Evolutionary conservation across 179 eudicot species (phyloP).

Genomic region (Kewa caespitosa): DNA sequence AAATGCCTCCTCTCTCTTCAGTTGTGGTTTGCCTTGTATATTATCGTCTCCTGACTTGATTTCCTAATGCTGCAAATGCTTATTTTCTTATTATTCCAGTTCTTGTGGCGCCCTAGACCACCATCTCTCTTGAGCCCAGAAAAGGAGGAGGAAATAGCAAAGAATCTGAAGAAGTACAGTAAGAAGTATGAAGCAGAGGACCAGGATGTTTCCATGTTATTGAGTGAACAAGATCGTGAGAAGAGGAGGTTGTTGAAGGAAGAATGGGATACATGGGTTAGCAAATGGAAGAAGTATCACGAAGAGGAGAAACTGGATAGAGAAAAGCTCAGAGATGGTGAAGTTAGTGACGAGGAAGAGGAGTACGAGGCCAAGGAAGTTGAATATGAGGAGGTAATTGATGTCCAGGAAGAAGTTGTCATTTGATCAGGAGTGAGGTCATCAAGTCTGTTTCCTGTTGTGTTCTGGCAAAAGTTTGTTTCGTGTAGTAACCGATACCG

Average conservation of each 20-base stretch:
- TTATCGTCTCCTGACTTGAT: no score
- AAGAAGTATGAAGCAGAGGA: slow-evolving; percentile 87
- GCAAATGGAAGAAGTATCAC: slow-evolving; percentile 56
- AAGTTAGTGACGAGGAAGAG: slow-evolving; percentile 82
- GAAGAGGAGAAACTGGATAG: slow-evolving; percentile 68
- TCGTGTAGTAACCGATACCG: no score
- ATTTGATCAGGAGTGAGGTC: slow-evolving; percentile 26
- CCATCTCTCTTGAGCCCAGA: slow-evolving; percentile 69
- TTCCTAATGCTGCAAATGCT: background rate
- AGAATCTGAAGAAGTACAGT: slow-evolving; percentile 80
- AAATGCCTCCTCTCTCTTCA: no score
- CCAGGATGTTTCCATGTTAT: slow-evolving; percentile 69
- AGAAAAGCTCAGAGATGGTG: slow-evolving; percentile 69
- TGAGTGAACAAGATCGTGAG: slow-evolving; percentile 90
- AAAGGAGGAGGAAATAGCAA: slow-evolving; percentile 87
- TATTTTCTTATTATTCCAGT: slow-evolving; percentile 37
- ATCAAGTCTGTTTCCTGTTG: background rate
- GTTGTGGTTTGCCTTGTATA: no score
- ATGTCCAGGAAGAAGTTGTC: slow-evolving; percentile 60
- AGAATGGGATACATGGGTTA: slow-evolving; percentile 76
- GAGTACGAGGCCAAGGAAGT: slow-evolving; percentile 83
- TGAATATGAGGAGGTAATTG: slow-evolving; percentile 75
- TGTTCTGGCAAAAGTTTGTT: no score
- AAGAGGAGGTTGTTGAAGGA: slow-evolving; percentile 71
- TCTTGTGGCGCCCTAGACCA: slow-evolving; percentile 81